These are phyloP conservation scores for Rhynchosporium graminicola DNA, from an alignment of 2,329 filamentous ascomycete species.

Conservation along the genomic window DNA sequence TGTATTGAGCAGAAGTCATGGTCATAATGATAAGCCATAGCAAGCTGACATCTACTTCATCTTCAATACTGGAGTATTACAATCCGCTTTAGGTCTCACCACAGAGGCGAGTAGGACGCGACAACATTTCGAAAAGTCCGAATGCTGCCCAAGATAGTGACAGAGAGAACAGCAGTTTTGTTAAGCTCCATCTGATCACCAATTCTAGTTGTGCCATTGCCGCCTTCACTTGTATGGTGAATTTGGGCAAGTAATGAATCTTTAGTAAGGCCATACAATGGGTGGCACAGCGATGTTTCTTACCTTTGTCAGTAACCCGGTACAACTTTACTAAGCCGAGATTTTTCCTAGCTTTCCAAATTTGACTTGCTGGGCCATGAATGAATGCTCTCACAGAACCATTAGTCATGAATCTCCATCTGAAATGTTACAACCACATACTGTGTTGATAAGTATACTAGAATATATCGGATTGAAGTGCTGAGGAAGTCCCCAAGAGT, in stretches of 20 bases:
- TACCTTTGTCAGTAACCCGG: too few relatives aligned
- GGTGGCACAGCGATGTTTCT: too few relatives aligned
- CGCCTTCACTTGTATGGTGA: constrained; percentile 37
- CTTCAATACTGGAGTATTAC: constrained; percentile 43
- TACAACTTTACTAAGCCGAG: too few relatives aligned
- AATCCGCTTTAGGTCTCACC: constrained; percentile 57
- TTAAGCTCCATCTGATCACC: constrained; percentile 58
- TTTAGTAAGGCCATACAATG: too few relatives aligned
- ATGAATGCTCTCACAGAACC: too few relatives aligned
- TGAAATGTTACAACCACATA: too few relatives aligned
- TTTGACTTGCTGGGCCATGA: too few relatives aligned
- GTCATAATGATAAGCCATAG: constrained; percentile 65
- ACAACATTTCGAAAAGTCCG: constrained; percentile 63
- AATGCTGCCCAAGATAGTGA: constrained; percentile 62
- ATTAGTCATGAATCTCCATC: too few relatives aligned
- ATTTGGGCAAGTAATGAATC: constrained; percentile 49
- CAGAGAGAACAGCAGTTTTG: constrained; percentile 53
- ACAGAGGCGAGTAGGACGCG: constrained; percentile 54
- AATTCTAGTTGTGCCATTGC: constrained; percentile 53
- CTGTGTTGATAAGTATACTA: too few relatives aligned
- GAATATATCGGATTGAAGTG: too few relatives aligned
- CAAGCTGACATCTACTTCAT: constrained; percentile 51
- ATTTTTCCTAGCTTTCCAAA: too few relatives aligned
- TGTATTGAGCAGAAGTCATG: constrained; percentile 43
- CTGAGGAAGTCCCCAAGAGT: too few relatives aligned